Conservation (phyloP, 2,329 filamentous ascomycete species). For the Mariannaea elegans region DNA sequence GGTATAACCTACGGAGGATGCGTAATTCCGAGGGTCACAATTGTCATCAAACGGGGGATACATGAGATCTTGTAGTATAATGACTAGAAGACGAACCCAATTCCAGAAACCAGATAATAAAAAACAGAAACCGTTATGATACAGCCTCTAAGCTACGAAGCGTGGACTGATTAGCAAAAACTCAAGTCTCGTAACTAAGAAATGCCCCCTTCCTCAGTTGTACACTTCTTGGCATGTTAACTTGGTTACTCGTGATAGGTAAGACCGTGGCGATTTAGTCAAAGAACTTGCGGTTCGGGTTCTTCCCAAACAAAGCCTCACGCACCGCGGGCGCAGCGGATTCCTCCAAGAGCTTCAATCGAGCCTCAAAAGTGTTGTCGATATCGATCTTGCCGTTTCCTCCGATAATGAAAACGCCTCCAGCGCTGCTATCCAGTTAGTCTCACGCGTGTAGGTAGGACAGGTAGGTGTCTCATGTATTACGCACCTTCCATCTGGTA, state of each 20-base stretch:
- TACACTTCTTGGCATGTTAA: constrained; percentile 29
- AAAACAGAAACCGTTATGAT: constrained; percentile 42
- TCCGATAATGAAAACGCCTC: constrained; percentile 83
- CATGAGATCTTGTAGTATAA: constrained; percentile 33
- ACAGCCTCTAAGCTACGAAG: constrained; percentile 48
- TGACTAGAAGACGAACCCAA: constrained; percentile 38
- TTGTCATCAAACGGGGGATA: background rate
- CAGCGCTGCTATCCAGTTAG: constrained; percentile 67
- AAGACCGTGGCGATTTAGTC: constrained; percentile 65
- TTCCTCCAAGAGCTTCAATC: constrained; percentile 84
- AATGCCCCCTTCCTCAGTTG: constrained; percentile 32
- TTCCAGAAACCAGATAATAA: constrained; percentile 34
- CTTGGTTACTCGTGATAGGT: constrained; percentile 23
- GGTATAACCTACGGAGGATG: too few relatives aligned
- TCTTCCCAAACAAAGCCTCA: constrained; percentile 89
- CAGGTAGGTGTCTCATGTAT: background rate
- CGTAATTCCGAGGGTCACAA: background rate
- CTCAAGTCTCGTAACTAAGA: constrained; percentile 34
- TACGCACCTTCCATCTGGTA: constrained; percentile 86
- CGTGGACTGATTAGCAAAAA: constrained; percentile 39
- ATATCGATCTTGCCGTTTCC: constrained; percentile 94
- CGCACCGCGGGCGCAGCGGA: constrained; percentile 86
- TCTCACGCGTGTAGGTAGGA: background rate
- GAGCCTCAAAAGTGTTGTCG: constrained; percentile 97
- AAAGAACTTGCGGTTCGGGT: constrained; percentile 94